Evolutionary conservation across 2,329 filamentous ascomycete species (phyloP).

Genomic region (Anisogramma anomala): DNA sequence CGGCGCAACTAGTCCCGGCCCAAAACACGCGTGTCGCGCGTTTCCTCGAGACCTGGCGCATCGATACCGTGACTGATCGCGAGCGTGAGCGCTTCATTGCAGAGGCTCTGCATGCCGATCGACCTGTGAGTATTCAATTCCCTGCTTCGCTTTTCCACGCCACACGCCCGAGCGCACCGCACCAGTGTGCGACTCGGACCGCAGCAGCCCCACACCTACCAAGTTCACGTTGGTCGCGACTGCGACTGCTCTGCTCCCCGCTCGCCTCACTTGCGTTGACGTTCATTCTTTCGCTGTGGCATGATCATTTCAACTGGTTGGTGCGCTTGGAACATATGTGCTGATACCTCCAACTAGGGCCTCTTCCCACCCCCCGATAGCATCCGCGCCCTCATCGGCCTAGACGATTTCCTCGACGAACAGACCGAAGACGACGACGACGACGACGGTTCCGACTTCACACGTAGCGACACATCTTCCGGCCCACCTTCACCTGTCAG

Average conservation of each 20-base stretch:
- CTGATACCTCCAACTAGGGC: no score
- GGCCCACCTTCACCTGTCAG: no score
- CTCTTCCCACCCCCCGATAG: neutral
- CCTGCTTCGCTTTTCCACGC: neutral
- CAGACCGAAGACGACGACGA: neutral
- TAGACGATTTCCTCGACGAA: neutral
- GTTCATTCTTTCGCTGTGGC: neutral
- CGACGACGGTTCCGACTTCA: neutral
- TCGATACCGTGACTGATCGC: neutral
- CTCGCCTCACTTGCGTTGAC: neutral
- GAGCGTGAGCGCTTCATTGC: neutral
- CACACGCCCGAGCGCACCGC: neutral
- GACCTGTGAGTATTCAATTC: neutral
- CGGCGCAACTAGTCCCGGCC: neutral
- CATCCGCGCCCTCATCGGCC: neutral
- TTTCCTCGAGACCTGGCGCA: neutral
- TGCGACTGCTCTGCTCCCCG: neutral
- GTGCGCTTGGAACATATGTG: no score
- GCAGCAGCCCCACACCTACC: neutral
- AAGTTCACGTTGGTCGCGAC: no score
- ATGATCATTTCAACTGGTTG: neutral
- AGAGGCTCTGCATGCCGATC: neutral
- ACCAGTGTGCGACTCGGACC: neutral
- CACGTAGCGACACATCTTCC: no score
- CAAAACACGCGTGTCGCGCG: neutral